Evolutionary conservation across 2,329 filamentous ascomycete genomes (phyloP), one percentile per base, ranked within the genome.

Genomic region (Cylindrodendrum hubeiense): DNA sequence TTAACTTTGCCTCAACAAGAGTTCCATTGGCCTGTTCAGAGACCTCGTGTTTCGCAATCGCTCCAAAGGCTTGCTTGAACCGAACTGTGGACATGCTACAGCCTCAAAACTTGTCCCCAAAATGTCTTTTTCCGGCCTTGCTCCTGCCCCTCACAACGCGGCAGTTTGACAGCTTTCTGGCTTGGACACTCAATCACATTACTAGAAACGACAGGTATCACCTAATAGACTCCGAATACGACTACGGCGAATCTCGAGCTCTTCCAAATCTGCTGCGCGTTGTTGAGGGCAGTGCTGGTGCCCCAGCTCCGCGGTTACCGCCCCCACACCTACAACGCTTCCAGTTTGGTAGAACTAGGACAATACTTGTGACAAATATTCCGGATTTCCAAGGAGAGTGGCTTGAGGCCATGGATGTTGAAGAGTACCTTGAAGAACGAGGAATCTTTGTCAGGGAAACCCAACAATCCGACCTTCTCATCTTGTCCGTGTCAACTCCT

Each of bases 401-500:
- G 63, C 33, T 66, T 2, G 63, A 66, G 28, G 53, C 53, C 0
- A 4, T 22, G 13, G 59, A 66, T 34, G 63, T 63, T 21, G 63
- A 66, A 19, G 63, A 66, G 41, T 66, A 66, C 17, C 28, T 66
- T 10, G 52, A 66, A 15, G 59, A 66, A 4, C 39, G 63, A 8
- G 63, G 63, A 0, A 66, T 66, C 10, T 44, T 30, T 3, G 28
- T 30, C 2, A 30, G 28, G 8, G 28, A 12, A 30, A 30, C 4
- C 28, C 28, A 30, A 3, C 2, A 30, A 30, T 30, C 28, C 12
- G 28, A 30, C 28, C 2, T 30, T 3, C 28, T 30, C 28, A 30
- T 12, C 28, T 12, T 30, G 8, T 30, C 28, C 4, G 28, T 30
- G 28, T 30, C 28, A 30, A 30, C 28, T 30, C 28, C 28, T 30